Base-by-base conservation (phyloP, 2,329 filamentous ascomycete genomes). In the Diplocarpon mali region DNA sequence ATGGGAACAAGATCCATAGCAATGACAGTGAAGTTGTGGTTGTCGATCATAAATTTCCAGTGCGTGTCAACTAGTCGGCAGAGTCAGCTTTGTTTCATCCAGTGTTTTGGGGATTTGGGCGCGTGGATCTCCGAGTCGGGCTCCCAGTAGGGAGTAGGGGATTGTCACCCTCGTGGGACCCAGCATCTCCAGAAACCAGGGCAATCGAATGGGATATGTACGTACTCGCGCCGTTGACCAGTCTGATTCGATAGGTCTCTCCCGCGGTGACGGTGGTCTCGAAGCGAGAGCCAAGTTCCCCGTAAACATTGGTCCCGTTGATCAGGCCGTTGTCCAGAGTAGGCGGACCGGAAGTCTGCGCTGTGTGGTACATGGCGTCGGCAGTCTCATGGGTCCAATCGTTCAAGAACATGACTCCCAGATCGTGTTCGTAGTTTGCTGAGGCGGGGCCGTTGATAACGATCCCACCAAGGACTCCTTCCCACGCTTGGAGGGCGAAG, bases 361-460 rank as follows among this genome's bases (percentile, higher is more conserved):
- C 48, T 27, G 35, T 14, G 15, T 46, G 7, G 31, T 53, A 56
- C 7, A 59, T 24, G 11, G 38, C 35, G 42, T 54, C 52, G 11
- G 54, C 51, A 29, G 54, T 57, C 12, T 48, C 39, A 35, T 62
- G 58, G 20, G 51, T 53, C 60, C 58, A 61, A 41, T 61, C 59
- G 34, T 47, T 56, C 12, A 62, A 48, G 27, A 58, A 51, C 9
- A 82, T 49, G 2, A 67, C 59, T 2, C 80, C 79, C 0, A 80
- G 65, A 53, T 84, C 80, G 32, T 71, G 65, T 44, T 84, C 77
- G 52, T 80, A 80, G 57, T 78, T 53, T 2, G 69, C 66, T 0
- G 71, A 69, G 0, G 74, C 68, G 1, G 77, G 78, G 0, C 77
- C 77, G 40, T 78, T 69, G 54, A 81, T 76, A 13, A 80, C 60